These are phyloP conservation scores for Stylosanthes scabra DNA, from an alignment of 331 rosid species.

Conservation along the genomic window DNA sequence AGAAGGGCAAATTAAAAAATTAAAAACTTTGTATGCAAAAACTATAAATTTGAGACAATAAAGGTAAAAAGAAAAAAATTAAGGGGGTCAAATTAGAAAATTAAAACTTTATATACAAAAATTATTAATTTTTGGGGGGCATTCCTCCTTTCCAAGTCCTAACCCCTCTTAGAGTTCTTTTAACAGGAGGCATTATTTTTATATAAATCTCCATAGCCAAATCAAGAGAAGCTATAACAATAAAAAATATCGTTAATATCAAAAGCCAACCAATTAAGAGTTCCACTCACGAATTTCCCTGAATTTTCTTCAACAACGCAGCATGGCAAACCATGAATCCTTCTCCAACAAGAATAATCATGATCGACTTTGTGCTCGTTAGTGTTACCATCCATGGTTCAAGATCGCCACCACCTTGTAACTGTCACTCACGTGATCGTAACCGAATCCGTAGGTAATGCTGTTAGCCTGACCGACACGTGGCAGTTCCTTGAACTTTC, in stretches of 20 bases:
- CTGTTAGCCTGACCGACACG: not conserved
- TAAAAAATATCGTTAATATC: not conserved
- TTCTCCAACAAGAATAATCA: conserved; percentile 42
- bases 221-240: conserved; percentile 45
- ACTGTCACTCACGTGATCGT: conserved; percentile 24
- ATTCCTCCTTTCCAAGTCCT: too few relatives aligned
- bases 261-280: conserved; percentile 42
- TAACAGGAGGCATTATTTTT: conserved; percentile 42
- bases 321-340: conserved; percentile 42
- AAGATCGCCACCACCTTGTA: conserved; percentile 43
- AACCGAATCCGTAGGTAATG: conserved; percentile 37
- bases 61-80: too few relatives aligned
- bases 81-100: too few relatives aligned
- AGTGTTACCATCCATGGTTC: too few relatives aligned
- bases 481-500: conserved; percentile 29
- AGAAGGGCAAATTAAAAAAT: too few relatives aligned
- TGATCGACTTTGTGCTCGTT: too few relatives aligned
- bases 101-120: too few relatives aligned
- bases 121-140: too few relatives aligned
- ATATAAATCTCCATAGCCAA: conserved; percentile 38
- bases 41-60: too few relatives aligned
- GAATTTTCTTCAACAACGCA: too few relatives aligned
- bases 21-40: too few relatives aligned
- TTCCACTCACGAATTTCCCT: conserved; percentile 40
- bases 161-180: not conserved